Evolutionary conservation across 257 asterid species (phyloP), one percentile per base, ranked within the genome.

Genomic region (Nicotiana paniculata): DNA sequence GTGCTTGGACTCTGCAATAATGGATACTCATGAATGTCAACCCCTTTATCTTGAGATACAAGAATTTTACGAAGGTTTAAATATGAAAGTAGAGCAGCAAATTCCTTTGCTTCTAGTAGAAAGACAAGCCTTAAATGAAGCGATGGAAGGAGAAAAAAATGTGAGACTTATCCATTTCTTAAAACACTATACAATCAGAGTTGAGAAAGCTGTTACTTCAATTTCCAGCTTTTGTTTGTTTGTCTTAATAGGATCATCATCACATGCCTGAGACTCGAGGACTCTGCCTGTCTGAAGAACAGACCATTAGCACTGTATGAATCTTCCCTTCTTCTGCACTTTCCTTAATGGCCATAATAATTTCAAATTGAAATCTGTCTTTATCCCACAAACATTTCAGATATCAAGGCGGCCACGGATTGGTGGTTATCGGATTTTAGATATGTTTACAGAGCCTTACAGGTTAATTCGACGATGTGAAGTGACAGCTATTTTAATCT

Each of bases 81-180:
- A 89, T 90, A 96, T 96, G 99, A 96, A 96, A 82, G 91, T 96
- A 80, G 98, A 92, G 94, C 99, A 96, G 91, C 97, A 93, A 87
- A 82, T 96, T 80, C 99, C 99, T 2, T 63, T 96, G n/a, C 97
- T 96, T 82, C 88, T 96, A 90, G 99, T 96, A 12, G 99, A 96
- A 90, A 87, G 98, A 83, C 96, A 96, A 88, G 99, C 99, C 6
- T 92, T 96, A 57, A 94, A 96, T 72, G 99, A 94, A 85, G 98
- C 99, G 86, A 89, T 96, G 92, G 99, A 91, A 87, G 99, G 96
- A 89, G 99, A 94, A 86, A 96, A 94, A 81, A 87, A 90, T 80
- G 99, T 96, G 89, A 83, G 88, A 30, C 72, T 32, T 24, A 70
- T 16, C 46, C 68, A 16, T 30, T 83, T 69, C 33, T 53, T 65